Conservation (phyloP, 805 yeast genomes). For the Sungouiella blattae region DNA sequence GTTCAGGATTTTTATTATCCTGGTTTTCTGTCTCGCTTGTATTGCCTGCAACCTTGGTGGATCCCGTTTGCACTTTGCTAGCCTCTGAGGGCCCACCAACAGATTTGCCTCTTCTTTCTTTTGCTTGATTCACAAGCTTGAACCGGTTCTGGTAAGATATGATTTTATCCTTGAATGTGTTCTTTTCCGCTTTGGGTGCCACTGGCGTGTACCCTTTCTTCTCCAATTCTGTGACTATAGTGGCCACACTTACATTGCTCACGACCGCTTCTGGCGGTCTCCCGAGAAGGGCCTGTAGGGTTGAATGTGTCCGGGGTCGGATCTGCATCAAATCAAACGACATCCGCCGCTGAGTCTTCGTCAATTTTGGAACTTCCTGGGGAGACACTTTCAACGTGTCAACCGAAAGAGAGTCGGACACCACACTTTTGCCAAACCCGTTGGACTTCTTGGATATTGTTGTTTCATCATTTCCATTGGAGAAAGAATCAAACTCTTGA, state of each 20-base stretch:
- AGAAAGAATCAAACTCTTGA: conserved; percentile 3
- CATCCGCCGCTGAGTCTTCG: conserved; percentile 19
- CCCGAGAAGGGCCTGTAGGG: conserved; percentile 14
- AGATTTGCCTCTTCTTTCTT: background rate
- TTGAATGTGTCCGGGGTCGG: background rate
- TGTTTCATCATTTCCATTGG: background rate
- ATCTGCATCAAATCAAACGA: conserved; percentile 27
- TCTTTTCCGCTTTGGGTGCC: conserved; percentile 1
- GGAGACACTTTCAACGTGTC: no score
- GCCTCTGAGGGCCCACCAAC: no score
- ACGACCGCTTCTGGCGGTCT: conserved; percentile 30
- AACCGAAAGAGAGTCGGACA: background rate
- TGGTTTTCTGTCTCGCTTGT: no score
- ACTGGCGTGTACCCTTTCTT: conserved; percentile 15
- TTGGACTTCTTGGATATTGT: background rate
- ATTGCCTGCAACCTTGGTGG: no score
- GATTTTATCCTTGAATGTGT: conserved; percentile 7
- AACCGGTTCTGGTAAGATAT: conserved; percentile 14
- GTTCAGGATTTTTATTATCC: no score
- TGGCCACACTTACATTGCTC: conserved; percentile 32
- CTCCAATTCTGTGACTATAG: conserved; percentile 15
- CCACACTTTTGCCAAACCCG: background rate
- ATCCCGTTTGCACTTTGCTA: no score
- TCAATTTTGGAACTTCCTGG: conserved; percentile 15
- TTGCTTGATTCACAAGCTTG: conserved; percentile 8